These are phyloP conservation scores for Diaporthe sp. DNA, from an alignment of 2,329 filamentous ascomycete genomes.

Conservation along the genomic window DNA sequence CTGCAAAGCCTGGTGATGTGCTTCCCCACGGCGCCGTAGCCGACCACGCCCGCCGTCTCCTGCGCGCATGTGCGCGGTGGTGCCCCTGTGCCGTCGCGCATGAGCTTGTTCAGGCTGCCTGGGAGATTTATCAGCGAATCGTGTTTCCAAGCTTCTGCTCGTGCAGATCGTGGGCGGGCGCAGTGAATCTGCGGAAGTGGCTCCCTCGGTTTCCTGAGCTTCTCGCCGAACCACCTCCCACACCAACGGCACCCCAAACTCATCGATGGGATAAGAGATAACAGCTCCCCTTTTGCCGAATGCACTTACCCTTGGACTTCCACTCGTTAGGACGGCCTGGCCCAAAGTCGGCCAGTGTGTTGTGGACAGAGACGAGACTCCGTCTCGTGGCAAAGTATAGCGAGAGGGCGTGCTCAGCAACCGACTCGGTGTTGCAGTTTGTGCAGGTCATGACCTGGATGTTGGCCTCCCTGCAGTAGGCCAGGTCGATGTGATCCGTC, in stretches of 20 bases:
- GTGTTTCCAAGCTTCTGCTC: neutral
- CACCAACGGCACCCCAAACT: neutral
- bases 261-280: neutral
- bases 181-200: too few species aligned
- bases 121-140: neutral
- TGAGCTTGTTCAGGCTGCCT: conserved; percentile 34
- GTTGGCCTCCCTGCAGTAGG: conserved; percentile 42
- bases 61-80: conserved; percentile 37
- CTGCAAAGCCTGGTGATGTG: conserved; percentile 43
- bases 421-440: conserved; percentile 43
- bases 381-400: conserved; percentile 45
- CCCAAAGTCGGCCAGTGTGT: conserved; percentile 41
- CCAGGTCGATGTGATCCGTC: conserved; percentile 45
- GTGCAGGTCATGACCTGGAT: conserved; percentile 45
- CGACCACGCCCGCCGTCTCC: conserved; percentile 38
- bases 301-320: conserved; percentile 32
- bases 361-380: conserved; percentile 43
- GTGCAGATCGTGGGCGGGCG: neutral
- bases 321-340: conserved; percentile 37
- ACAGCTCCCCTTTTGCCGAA: neutral
- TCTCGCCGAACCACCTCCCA: neutral
- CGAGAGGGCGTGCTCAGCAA: conserved; percentile 45
- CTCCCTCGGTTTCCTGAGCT: too few species aligned
- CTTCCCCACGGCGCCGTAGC: conserved; percentile 42
- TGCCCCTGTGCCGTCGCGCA: conserved; percentile 29